Evolutionary conservation across 2,329 filamentous ascomycete species (phyloP).

Genomic region (Rhytidhysteron rufulum): DNA sequence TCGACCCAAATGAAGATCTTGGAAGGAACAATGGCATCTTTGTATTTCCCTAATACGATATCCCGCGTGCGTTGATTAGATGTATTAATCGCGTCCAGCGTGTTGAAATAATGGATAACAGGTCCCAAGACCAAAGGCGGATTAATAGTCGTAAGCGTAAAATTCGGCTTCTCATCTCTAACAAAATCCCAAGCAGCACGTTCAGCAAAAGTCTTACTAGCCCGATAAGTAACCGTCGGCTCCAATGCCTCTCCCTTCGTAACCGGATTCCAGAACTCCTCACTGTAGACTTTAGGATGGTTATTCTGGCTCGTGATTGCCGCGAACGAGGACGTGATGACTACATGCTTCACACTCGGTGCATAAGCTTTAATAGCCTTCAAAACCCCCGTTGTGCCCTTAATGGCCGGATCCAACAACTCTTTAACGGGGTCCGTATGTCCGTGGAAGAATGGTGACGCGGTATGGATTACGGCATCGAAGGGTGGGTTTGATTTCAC

Average conservation of each 20-base stretch:
- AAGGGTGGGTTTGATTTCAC: constrained; percentile 57
- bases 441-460: constrained; percentile 61
- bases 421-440: constrained; percentile 48
- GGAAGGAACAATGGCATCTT: constrained; percentile 51
- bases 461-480: constrained; percentile 53
- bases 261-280: constrained; percentile 51
- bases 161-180: constrained; percentile 41
- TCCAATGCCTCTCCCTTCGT: constrained; percentile 44
- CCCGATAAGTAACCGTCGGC: constrained; percentile 37
- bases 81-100: constrained; percentile 59
- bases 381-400: constrained; percentile 57
- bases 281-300: constrained; percentile 50
- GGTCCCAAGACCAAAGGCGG: constrained; percentile 45
- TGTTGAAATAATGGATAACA: constrained; percentile 52
- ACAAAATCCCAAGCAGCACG: constrained; percentile 47
- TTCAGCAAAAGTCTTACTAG: constrained; percentile 58
- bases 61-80: constrained; percentile 64
- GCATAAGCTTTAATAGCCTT: constrained; percentile 54
- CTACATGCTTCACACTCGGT: constrained; percentile 65
- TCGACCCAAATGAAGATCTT: constrained; percentile 39
- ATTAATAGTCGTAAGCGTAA: constrained; percentile 41
- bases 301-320: constrained; percentile 54
- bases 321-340: constrained; percentile 51
- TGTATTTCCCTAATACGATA: constrained; percentile 56
- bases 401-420: constrained; percentile 56